A percentile compares a stretch with the other conserved stretches of the same genome.
phyloP scores from a whole-genome alignment of 106 monocot species.

The Dendrobium officinale region DNA sequence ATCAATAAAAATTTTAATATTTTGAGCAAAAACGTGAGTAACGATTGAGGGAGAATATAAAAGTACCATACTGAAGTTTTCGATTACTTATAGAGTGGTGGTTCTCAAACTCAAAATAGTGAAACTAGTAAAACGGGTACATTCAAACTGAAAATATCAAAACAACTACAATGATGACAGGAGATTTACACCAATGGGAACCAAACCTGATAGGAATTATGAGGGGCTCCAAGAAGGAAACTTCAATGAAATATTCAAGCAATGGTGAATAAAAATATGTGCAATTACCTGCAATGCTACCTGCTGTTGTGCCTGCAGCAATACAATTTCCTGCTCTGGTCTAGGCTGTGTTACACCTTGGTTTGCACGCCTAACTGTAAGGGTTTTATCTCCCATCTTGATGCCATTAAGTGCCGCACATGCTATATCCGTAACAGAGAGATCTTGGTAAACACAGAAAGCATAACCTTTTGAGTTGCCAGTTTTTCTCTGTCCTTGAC shows the following conservation, averaged over 20 bases:
- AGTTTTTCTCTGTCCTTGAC: conserved; percentile 85
- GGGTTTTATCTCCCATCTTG: conserved; percentile 84
- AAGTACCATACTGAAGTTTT: no score
- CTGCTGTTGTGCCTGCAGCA: conserved; percentile 75
- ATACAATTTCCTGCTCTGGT: conserved; percentile 67
- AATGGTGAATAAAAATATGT: background rate
- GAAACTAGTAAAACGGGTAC: no score
- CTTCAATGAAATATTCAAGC: background rate
- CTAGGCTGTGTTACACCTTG: conserved; percentile 64
- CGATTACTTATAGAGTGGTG: no score
- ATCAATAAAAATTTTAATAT: no score
- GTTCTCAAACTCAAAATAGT: no score
- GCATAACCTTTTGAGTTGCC: conserved; percentile 80
- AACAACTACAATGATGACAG: background rate
- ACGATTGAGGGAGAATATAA: no score
- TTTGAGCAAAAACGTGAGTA: no score
- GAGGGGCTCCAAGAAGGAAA: no score
- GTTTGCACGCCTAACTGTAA: conserved; percentile 72
- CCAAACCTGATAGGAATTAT: no score
- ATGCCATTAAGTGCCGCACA: conserved; percentile 86
- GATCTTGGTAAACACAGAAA: conserved; percentile 77
- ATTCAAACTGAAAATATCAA: no score
- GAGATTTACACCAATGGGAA: background rate
- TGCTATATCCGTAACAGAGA: conserved; percentile 70
- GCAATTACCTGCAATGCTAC: conserved; percentile 57